Percentiles rank a stretch among this genome's conserved stretches.
Conservation (phyloP, 768 basidiomycete species). For the Boletellus ananiceps region DNA sequence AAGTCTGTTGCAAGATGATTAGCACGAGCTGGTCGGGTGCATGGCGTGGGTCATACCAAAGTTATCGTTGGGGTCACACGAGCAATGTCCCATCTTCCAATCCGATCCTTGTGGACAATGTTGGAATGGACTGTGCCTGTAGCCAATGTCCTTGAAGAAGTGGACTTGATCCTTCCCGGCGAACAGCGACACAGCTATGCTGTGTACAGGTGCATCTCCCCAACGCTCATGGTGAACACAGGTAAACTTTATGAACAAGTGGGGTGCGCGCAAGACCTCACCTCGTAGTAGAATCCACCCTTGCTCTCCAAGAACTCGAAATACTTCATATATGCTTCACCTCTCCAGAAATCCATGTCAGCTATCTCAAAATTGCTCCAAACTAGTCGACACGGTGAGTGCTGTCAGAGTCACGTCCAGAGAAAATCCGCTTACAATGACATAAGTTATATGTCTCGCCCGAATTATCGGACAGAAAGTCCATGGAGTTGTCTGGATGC, state of each 20-base stretch:
- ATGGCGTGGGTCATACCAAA: slow-evolving; percentile 49
- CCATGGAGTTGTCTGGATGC: slow-evolving; percentile 53
- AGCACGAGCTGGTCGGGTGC: not conserved
- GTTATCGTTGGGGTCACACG: slow-evolving; percentile 72
- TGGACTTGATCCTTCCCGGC: slow-evolving; percentile 87
- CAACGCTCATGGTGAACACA: slow-evolving; percentile 52
- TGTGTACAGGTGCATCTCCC: slow-evolving; percentile 94
- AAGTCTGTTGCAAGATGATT: slow-evolving; percentile 18
- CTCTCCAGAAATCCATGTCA: slow-evolving; percentile 77
- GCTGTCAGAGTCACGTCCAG: not conserved
- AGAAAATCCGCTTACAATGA: slow-evolving; percentile 43
- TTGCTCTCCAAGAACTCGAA: slow-evolving; percentile 75
- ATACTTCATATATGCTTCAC: slow-evolving; percentile 76
- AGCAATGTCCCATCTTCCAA: slow-evolving; percentile 78
- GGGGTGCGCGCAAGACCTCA: slow-evolving; percentile 10
- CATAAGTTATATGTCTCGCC: slow-evolving; percentile 63
- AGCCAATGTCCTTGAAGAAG: slow-evolving; percentile 94
- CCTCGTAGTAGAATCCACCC: slow-evolving; percentile 92
- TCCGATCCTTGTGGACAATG: slow-evolving; percentile 80
- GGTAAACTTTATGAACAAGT: slow-evolving; percentile 3
- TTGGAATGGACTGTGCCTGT: slow-evolving; percentile 91
- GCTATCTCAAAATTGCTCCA: slow-evolving; percentile 96
- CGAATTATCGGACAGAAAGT: slow-evolving; percentile 62
- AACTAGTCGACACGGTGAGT: slow-evolving; percentile 41
- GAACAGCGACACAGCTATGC: slow-evolving; percentile 87